Base-by-base conservation (phyloP, 23 red algal species). In the Chondrus crispus region DNA sequence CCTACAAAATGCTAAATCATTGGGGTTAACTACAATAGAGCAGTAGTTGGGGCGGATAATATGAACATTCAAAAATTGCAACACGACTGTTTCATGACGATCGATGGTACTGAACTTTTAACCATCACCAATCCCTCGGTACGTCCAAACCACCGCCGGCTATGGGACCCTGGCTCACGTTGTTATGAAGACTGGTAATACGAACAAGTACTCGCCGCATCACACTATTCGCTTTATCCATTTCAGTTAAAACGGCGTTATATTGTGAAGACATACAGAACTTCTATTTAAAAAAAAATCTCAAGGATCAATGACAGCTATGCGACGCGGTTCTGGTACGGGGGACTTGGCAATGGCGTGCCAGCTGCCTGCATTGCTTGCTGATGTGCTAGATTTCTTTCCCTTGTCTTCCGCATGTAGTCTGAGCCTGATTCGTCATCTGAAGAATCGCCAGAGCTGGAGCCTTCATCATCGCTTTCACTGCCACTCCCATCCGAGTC, bases 281-380 rank as follows among this genome's bases (percentile, higher is more conserved):
- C 3, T 20, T 16, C 29, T 6, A 44, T 22, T 2, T 45, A 9
- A 41, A 74, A 38, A 4, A 41, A 3, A 32, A 48, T 46, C 6
- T 46, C 6, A 74, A 12, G 42, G 16, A 45, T 48, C 70, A 14
- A 12, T 48, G 12, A 74, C 46, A 54, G n/a, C 68, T 37, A 85
- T 19, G 54, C 29, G 62, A 43, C 57, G 45, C 85, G 41, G 35
- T 44, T 46, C 11, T 89, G 68, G 69, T 92, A 92, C 10, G 88
- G 74, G 11, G 88, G 88, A 68, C 75, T 82, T 6, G 88, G 75
- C 47, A 92, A 46, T 9, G 88, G 88, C 24, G 88, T 92, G 3
- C 77, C 88, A 14, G 75, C 88, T 10, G 75, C 88, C 74, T 92
- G 88, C 74, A 92, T 83, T 14, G 77, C 88, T 51, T 92, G 88